phyloP scores from a whole-genome alignment of 1,139 yeast genomes.

The Nakaseomyces bracarensis region DNA sequence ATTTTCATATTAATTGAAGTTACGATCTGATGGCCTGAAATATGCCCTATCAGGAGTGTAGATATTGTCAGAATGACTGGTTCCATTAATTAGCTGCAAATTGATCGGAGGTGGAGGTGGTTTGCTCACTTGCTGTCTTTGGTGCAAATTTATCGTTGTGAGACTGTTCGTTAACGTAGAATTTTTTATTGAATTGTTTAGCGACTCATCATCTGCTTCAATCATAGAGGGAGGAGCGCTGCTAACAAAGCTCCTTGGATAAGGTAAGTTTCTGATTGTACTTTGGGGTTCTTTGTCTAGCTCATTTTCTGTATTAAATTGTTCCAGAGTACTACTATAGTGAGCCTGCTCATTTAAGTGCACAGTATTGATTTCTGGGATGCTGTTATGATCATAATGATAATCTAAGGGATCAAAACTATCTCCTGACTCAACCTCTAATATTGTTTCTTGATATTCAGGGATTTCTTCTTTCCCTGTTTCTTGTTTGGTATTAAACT shows the following conservation, averaged over 20 bases:
- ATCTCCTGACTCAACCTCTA: constrained; percentile 1
- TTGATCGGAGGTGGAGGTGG: constrained; percentile 4
- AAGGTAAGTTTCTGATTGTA: not conserved
- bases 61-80: constrained; percentile 8
- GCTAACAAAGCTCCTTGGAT: constrained; percentile 6
- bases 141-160: not conserved
- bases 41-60: constrained; percentile 19
- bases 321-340: too few relatives aligned
- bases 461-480: not conserved
- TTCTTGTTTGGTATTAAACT: not conserved
- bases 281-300: not conserved
- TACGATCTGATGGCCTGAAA: constrained; percentile 8
- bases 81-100: constrained; percentile 1
- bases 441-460: not conserved
- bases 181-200: not conserved
- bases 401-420: constrained; percentile 3
- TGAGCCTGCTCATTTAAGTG: not conserved
- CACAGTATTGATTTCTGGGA: not conserved
- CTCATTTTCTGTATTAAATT: not conserved
- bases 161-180: not conserved
- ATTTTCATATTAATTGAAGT: too few relatives aligned
- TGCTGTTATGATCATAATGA: constrained; percentile 1
- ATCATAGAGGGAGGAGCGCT: not conserved
- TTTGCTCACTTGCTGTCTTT: not conserved
- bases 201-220: not conserved